Base-by-base conservation (phyloP, 139 green algal species). In the Astrephomene gubernaculifera region DNA sequence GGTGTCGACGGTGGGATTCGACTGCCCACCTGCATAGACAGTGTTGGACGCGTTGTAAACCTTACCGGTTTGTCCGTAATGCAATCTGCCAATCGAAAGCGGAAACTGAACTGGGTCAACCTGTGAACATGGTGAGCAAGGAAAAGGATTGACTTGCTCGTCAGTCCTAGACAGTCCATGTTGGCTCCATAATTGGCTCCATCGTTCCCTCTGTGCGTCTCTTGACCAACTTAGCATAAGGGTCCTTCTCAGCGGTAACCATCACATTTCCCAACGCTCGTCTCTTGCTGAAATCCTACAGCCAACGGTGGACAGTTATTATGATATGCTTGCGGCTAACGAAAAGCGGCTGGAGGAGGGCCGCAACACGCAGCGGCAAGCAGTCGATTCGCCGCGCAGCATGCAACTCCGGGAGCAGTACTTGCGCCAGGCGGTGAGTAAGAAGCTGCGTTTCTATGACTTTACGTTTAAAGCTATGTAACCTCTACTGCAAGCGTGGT, bases 301-400 rank as follows among this genome's bases (percentile, higher is more conserved):
- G 69, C 7, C 64, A n/a, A 79, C 71, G 9, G n/a, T 45, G 17
- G 71, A 79, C 19, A n/a, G 64, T 27, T 79, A 36, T n/a, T 79
- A 79, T 79, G 71, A 79, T 27, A 79, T 79, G 29, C 71, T 79
- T n/a, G 14, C 71, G n/a, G 71, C 71, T 2, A 79, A 64, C 35
- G 71, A 79, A 33, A 44, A 45, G 19, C 44, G 64, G 10, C 33
- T 79, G 71, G 71, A 79, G 44, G 71, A 79, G 25, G 44, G 27
- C 43, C 44, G 71, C 24, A 44, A 17, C 27, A 45, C 33, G n/a
- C 36, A 64, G 71, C 71, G 71, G 27, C 44, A 35, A 43, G 71
- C 71, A 43, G 45, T n/a, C 44, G 45, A 63, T 27, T 10, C 71
- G 45, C 71, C 44, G n/a, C 45, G 44, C 7, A 63, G 41, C n/a